Evolutionary conservation across 352 stramenopile species (phyloP).

Genomic region (Phytophthora rubi): DNA sequence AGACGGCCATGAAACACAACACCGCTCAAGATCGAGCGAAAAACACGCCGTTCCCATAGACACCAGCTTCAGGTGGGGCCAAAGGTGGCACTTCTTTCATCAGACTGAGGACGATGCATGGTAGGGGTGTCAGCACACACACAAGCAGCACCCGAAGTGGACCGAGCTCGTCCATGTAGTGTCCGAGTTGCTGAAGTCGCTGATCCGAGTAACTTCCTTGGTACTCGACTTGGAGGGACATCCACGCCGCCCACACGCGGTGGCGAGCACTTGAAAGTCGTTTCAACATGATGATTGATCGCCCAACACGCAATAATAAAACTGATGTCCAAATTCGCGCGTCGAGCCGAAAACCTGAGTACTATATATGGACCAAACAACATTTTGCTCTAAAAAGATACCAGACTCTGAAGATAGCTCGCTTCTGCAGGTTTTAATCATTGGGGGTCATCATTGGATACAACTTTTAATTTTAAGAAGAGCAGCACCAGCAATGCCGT

Average conservation of each 20-base stretch:
- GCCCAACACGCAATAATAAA: no score
- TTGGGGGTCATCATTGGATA: no score
- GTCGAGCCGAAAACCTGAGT: no score
- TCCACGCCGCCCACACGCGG: constrained; percentile 9
- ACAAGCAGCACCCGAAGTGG: constrained; percentile 10
- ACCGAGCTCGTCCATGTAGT: constrained; percentile 3
- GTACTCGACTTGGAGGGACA: constrained; percentile 31
- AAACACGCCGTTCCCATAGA: constrained; percentile 43
- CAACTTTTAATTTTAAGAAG: no score
- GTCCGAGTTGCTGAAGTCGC: constrained; percentile 9
- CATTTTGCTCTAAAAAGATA: no score
- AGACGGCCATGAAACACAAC: constrained; percentile 20
- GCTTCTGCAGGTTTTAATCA: no score
- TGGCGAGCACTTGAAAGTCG: not conserved
- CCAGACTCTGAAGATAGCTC: no score
- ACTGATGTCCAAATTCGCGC: no score
- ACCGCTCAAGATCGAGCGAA: constrained; percentile 29
- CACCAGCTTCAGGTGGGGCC: constrained; percentile 22
- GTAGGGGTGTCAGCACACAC: constrained; percentile 37
- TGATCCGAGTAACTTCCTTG: constrained; percentile 28
- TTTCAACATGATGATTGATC: not conserved
- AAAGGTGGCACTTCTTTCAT: constrained; percentile 40
- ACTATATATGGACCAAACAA: no score
- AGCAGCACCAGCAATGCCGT: no score
- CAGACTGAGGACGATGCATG: constrained; percentile 37